Evolutionary conservation across 225 moss, liverwort and hornwort genomes (phyloP).

Genomic region (Climacium dendroides): DNA sequence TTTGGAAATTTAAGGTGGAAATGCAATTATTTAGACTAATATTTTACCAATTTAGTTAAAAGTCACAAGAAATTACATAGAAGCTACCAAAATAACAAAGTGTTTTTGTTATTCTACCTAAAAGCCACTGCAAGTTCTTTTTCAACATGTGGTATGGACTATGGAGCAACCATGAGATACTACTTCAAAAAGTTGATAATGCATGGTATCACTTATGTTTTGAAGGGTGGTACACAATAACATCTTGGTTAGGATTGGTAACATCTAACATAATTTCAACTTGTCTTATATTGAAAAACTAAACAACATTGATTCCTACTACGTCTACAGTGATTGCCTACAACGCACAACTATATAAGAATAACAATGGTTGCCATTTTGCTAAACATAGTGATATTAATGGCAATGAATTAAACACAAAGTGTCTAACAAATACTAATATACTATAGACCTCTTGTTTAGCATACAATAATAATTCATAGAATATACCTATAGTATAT

Average conservation of each 20-base stretch:
- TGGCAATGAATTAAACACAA: fast-evolving
- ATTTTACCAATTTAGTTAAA: not conserved
- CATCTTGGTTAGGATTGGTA: fast-evolving
- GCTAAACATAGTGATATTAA: too few relatives aligned
- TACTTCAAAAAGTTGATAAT: not conserved
- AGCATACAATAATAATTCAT: not conserved
- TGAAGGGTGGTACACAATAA: fast-evolving
- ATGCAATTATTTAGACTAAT: not conserved
- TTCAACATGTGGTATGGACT: not conserved
- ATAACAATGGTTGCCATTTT: too few relatives aligned
- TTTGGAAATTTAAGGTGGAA: not conserved
- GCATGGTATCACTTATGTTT: not conserved
- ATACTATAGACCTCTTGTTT: not conserved
- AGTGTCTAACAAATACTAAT: not conserved
- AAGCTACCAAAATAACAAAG: not conserved
- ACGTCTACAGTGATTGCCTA: not conserved
- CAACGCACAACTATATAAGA: too few relatives aligned
- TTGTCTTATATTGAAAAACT: fast-evolving
- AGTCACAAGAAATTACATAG: not conserved
- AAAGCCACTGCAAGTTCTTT: fast-evolving
- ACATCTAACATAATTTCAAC: not conserved
- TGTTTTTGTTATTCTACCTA: not conserved
- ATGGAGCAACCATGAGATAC: fast-evolving
- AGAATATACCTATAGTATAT: not conserved
- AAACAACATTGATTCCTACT: not conserved